A percentile compares a stretch with the other conserved stretches of the same genome.
Conservation (phyloP, 352 stramenopile genomes). For the Phytopythium aichiense region DNA sequence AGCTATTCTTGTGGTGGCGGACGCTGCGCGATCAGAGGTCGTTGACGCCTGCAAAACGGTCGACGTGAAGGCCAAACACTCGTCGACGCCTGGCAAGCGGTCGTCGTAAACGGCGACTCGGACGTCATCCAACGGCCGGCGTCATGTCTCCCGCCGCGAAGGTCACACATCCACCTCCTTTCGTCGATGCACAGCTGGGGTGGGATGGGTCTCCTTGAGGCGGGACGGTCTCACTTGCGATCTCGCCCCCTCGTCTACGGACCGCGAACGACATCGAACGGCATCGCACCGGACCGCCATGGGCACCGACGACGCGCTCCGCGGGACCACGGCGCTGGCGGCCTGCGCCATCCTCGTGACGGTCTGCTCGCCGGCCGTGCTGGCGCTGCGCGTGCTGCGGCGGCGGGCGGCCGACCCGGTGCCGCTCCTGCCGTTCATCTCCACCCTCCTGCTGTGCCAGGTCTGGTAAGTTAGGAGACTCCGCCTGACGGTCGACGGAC, state of each 20-base stretch:
- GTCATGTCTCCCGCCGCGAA: neutral
- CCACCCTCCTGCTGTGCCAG: slow-evolving; percentile 13
- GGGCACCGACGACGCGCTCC: neutral
- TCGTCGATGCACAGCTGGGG: too few species aligned
- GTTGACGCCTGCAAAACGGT: too few species aligned
- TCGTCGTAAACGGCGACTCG: neutral
- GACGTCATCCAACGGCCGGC: neutral
- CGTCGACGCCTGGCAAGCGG: too few species aligned
- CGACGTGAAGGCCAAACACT: too few species aligned
- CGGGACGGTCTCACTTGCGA: neutral
- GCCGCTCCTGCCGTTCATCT: slow-evolving; percentile 17
- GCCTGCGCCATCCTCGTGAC: slow-evolving; percentile 1
- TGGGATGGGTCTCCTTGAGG: neutral
- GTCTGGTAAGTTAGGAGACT: slow-evolving; percentile 5
- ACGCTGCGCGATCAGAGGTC: too few species aligned
- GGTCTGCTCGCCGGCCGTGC: neutral
- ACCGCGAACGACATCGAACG: neutral
- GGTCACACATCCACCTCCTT: neutral
- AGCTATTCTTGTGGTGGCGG: too few species aligned
- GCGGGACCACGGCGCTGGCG: neutral
- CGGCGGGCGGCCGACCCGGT: neutral
- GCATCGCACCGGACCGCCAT: neutral
- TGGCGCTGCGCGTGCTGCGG: neutral
- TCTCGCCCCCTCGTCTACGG: neutral
- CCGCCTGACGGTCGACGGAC: neutral